Conservation (phyloP, 805 yeast species). For the Komagataella pseudopastoris region DNA sequence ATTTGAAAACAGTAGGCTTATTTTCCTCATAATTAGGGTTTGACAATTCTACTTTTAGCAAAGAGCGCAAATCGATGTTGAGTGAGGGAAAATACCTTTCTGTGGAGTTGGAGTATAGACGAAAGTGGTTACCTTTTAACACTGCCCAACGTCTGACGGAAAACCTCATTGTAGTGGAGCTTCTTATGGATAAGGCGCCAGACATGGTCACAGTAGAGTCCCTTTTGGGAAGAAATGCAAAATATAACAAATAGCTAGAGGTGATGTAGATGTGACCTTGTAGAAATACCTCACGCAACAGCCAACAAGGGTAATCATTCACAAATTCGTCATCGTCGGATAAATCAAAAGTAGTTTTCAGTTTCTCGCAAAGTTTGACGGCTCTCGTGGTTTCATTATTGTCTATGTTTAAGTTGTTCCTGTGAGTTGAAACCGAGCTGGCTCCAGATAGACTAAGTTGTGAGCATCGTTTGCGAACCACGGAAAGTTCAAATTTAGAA, state of each 20-base stretch:
- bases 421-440: not conserved
- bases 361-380: slow-evolving; percentile 12
- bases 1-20: slow-evolving; percentile 34
- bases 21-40: slow-evolving; percentile 7
- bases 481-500: not conserved
- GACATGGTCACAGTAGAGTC: slow-evolving; percentile 28
- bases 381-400: slow-evolving; percentile 1
- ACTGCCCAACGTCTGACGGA: slow-evolving; percentile 65
- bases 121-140: slow-evolving; percentile 51
- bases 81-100: slow-evolving; percentile 77
- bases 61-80: slow-evolving; percentile 58
- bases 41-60: slow-evolving; percentile 42
- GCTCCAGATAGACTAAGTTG: not conserved
- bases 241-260: slow-evolving; percentile 46
- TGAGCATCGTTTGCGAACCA: not conserved
- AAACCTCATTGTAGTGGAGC: slow-evolving; percentile 21
- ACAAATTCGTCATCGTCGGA: slow-evolving; percentile 39
- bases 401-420: not conserved
- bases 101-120: slow-evolving; percentile 56
- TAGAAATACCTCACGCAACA: slow-evolving; percentile 65
- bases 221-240: slow-evolving; percentile 61
- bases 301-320: slow-evolving; percentile 66
- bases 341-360: slow-evolving; percentile 27
- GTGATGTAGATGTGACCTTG: slow-evolving; percentile 83
- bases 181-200: slow-evolving; percentile 35